A percentile compares a stretch with the other conserved stretches of the same genome.
Evolutionary conservation across 2,329 filamentous ascomycete species (phyloP).

Genomic region (Colletotrichum tamarilloi): DNA sequence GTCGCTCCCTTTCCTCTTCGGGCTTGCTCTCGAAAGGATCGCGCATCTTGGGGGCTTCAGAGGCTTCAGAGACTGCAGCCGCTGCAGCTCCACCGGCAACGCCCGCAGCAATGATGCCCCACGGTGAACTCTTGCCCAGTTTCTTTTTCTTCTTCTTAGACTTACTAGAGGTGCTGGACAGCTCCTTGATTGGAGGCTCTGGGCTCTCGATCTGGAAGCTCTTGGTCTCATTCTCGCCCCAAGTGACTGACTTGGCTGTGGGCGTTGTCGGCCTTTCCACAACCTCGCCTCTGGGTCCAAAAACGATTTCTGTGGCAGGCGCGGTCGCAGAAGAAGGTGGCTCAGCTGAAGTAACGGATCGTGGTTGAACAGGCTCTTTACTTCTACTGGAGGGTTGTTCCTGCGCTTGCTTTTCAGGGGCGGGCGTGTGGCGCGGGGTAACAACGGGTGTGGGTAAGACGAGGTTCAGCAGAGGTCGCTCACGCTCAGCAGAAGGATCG

Average conservation of each 20-base stretch:
- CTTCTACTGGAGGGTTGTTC: slow-evolving; percentile 34
- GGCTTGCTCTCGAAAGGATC: slow-evolving; percentile 32
- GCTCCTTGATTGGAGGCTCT: slow-evolving; percentile 50
- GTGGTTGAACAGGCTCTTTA: slow-evolving; percentile 11
- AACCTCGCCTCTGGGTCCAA: slow-evolving; percentile 55
- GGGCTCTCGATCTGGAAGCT: slow-evolving; percentile 72
- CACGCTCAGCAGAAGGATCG: slow-evolving; percentile 65
- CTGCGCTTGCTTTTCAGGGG: slow-evolving; percentile 39
- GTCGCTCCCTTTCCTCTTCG: slow-evolving; percentile 31
- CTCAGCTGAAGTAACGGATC: neutral
- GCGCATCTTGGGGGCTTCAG: slow-evolving; percentile 41
- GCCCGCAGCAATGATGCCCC: slow-evolving; percentile 65
- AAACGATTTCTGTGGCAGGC: slow-evolving; percentile 48
- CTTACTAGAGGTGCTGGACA: slow-evolving; percentile 41
- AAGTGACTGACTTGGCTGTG: slow-evolving; percentile 68
- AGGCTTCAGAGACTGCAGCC: slow-evolving; percentile 45
- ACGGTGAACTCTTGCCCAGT: slow-evolving; percentile 55
- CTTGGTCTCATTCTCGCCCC: slow-evolving; percentile 74
- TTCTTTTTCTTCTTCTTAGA: slow-evolving; percentile 41
- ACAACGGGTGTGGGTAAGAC: slow-evolving; percentile 69
- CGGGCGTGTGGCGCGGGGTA: slow-evolving; percentile 54
- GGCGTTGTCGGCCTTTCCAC: slow-evolving; percentile 56
- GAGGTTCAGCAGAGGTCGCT: slow-evolving; percentile 69
- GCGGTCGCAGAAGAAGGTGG: slow-evolving; percentile 38
- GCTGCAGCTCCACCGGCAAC: slow-evolving; percentile 54